A percentile compares a stretch with the other conserved stretches of the same genome.
These are phyloP conservation scores for Perkinsus chesapeaki DNA, from an alignment of 169 alveolate species.

Conservation along the genomic window DNA sequence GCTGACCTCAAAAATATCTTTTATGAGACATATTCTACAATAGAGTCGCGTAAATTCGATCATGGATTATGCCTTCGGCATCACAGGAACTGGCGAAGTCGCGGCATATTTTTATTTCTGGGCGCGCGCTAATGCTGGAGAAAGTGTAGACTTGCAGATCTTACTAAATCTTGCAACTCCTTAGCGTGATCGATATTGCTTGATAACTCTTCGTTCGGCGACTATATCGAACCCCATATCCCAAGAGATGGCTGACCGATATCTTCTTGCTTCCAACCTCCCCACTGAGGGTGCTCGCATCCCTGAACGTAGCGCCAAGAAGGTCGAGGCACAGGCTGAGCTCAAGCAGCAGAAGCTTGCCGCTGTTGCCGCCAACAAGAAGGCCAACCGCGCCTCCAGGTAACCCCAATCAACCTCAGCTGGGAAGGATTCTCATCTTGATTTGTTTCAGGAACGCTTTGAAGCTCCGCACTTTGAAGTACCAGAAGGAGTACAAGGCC, in stretches of 20 bases:
- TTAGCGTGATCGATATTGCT: not conserved
- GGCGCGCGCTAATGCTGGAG: not conserved
- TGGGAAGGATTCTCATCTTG: no score
- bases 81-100: not conserved
- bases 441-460: slow-evolving; percentile 16
- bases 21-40: no score
- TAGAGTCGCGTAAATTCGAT: no score
- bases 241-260: slow-evolving; percentile 2
- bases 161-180: not conserved
- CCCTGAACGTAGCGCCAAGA: not conserved
- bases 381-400: not conserved
- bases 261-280: not conserved
- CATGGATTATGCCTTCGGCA: no score
- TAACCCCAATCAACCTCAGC: no score
- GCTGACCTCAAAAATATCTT: no score
- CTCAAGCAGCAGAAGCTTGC: not conserved
- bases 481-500: slow-evolving; percentile 53
- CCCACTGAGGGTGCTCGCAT: not conserved
- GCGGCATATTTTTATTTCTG: not conserved
- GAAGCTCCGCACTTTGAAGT: slow-evolving; percentile 45
- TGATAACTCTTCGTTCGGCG: not conserved
- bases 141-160: not conserved
- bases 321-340: not conserved
- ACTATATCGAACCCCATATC: not conserved
- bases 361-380: not conserved